Percentiles rank a stretch among this genome's conserved stretches.
phyloP scores from a whole-genome alignment of 2,329 filamentous ascomycete species.

The Metarhizium humberi region DNA sequence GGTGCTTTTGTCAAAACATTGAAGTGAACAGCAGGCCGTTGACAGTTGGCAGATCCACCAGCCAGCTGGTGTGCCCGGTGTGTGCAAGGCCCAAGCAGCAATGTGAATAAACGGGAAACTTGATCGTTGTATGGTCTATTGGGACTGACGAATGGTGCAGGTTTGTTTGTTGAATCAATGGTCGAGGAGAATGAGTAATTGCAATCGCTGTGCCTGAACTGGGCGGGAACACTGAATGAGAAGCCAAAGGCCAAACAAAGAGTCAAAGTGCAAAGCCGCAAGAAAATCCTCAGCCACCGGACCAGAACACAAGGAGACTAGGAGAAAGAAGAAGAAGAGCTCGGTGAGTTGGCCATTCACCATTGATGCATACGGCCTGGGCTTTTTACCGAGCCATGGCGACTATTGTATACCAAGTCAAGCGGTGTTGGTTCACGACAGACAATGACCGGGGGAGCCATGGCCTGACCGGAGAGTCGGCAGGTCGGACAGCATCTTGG shows the following conservation, averaged over 20 bases:
- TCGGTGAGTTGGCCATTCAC: not conserved
- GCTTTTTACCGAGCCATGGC: not conserved
- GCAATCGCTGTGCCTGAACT: not conserved
- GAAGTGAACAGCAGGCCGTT: not conserved
- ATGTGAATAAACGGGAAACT: not conserved
- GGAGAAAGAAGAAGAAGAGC: not conserved
- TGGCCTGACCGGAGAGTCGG: not conserved
- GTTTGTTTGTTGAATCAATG: not conserved
- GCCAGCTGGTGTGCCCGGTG: conserved; percentile 3
- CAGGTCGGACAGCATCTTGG: not conserved
- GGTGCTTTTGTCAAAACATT: not conserved
- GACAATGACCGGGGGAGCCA: not conserved
- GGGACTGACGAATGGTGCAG: not conserved
- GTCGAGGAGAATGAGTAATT: not conserved
- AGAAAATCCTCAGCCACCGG: not conserved
- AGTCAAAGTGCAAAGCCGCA: not conserved
- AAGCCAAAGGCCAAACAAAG: not conserved
- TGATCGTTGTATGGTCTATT: not conserved
- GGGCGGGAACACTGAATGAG: not conserved
- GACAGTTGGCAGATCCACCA: conserved; percentile 6
- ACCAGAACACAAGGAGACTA: not conserved
- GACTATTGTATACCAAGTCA: not conserved
- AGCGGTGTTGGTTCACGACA: not conserved
- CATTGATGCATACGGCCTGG: not conserved
- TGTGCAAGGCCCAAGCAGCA: not conserved